A percentile compares a stretch with the other conserved stretches of the same genome.
Evolutionary conservation across 192 early-diverging fungal species (phyloP).

Genomic region (Backusella westeae): DNA sequence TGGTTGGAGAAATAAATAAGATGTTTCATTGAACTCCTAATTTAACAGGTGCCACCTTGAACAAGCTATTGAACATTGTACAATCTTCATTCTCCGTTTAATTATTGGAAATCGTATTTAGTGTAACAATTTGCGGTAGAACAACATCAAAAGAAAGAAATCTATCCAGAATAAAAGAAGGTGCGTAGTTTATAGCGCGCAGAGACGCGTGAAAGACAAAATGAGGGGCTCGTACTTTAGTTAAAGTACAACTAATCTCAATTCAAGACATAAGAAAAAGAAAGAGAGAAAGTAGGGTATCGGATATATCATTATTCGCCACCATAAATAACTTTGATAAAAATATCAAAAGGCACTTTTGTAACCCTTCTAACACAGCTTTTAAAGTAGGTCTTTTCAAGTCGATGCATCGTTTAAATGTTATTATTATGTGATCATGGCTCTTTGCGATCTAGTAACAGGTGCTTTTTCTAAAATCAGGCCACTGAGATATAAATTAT

Average conservation of each 20-base stretch:
- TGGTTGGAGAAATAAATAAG: not conserved
- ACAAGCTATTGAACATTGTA: not conserved
- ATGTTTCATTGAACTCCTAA: conserved; percentile 2
- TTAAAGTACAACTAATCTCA: not conserved
- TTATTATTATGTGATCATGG: not conserved
- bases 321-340: not conserved
- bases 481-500: conserved; percentile 1
- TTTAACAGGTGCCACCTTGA: not conserved
- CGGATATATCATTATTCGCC: not conserved
- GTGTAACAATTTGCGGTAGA: not conserved
- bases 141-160: not conserved
- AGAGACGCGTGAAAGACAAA: not conserved
- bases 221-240: not conserved
- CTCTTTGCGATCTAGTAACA: not conserved
- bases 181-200: not conserved
- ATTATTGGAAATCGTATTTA: not conserved
- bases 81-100: not conserved
- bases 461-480: not conserved
- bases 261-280: not conserved
- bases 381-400: not conserved
- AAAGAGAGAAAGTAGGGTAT: not conserved
- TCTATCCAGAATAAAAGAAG: not conserved
- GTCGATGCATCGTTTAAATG: not conserved
- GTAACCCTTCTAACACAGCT: not conserved
- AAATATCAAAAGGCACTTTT: not conserved